These are phyloP conservation scores for Parascedosporium putredinis DNA, from an alignment of 2,329 filamentous ascomycete species.

Conservation along the genomic window DNA sequence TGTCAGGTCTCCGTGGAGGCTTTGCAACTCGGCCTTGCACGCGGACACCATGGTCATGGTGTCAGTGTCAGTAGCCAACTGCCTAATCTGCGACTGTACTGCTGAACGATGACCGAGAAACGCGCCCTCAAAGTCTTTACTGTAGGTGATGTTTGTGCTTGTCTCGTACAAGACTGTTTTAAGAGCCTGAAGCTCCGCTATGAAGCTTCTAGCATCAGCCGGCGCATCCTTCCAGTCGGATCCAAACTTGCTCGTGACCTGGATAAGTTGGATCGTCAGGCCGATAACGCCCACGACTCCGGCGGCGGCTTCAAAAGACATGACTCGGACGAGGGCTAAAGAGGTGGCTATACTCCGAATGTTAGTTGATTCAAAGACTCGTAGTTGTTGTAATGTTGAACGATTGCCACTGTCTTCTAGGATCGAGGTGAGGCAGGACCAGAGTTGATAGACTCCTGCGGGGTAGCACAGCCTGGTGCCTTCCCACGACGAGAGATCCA, in stretches of 20 bases:
- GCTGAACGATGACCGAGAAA: conserved; percentile 14
- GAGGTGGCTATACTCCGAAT: too few relatives aligned
- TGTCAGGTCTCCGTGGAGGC: not conserved
- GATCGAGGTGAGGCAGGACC: too few relatives aligned
- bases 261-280: conserved; percentile 8
- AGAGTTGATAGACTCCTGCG: too few relatives aligned
- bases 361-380: too few relatives aligned
- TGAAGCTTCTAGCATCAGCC: conserved; percentile 7
- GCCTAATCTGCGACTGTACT: conserved; percentile 10
- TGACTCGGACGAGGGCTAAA: too few relatives aligned
- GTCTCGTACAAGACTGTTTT: conserved; percentile 10
- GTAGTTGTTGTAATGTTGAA: too few relatives aligned
- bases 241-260: not conserved
- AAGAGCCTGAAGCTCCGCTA: conserved; percentile 9
- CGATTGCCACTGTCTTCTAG: too few relatives aligned
- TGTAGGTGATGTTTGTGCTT: conserved; percentile 7
- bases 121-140: conserved; percentile 14
- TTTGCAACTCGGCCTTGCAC: not conserved
- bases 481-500: too few relatives aligned
- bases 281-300: conserved; percentile 10
- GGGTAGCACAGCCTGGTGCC: too few relatives aligned
- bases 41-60: not conserved
- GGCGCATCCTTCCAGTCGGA: conserved; percentile 13
- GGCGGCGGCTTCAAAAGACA: not conserved
- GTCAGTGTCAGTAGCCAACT: not conserved